Conservation (phyloP, 768 basidiomycete species). For the Phallus indusiatus region DNA sequence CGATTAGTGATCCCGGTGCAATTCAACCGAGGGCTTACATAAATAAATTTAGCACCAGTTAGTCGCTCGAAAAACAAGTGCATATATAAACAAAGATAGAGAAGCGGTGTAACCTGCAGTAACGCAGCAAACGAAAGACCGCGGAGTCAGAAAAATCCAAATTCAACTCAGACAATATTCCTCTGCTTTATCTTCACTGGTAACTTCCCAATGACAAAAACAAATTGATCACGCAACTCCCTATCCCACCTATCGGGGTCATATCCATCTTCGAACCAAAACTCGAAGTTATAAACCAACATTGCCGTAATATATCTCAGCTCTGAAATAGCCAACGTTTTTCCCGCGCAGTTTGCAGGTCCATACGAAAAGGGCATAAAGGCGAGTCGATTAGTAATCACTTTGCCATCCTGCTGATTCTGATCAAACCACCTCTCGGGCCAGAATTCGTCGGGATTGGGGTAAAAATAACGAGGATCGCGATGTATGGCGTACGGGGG, state of each 20-base stretch:
- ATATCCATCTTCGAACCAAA: conserved; percentile 26
- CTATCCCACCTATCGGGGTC: conserved; percentile 18
- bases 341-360: conserved; percentile 42
- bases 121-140: too few species aligned
- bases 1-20: too few species aligned
- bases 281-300: conserved; percentile 30
- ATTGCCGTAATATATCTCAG: conserved; percentile 32
- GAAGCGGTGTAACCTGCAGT: too few species aligned
- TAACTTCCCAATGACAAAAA: conserved; percentile 20
- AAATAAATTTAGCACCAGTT: too few species aligned
- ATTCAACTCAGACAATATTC: too few species aligned
- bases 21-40: too few species aligned
- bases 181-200: neutral
- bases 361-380: conserved; percentile 39
- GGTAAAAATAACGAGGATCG: conserved; percentile 34
- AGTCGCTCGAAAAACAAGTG: too few species aligned
- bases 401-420: neutral
- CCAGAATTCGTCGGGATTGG: conserved; percentile 33
- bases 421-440: conserved; percentile 30
- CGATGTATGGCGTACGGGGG: conserved; percentile 28
- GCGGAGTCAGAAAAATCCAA: too few species aligned
- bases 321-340: conserved; percentile 33
- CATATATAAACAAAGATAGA: too few species aligned
- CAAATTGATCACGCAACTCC: conserved; percentile 22
- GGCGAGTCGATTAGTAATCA: conserved; percentile 14